A percentile compares a stretch with the other conserved stretches of the same genome.
phyloP scores from a whole-genome alignment of 371 early-diverging fungal species.

The Mortierella sp. region DNA sequence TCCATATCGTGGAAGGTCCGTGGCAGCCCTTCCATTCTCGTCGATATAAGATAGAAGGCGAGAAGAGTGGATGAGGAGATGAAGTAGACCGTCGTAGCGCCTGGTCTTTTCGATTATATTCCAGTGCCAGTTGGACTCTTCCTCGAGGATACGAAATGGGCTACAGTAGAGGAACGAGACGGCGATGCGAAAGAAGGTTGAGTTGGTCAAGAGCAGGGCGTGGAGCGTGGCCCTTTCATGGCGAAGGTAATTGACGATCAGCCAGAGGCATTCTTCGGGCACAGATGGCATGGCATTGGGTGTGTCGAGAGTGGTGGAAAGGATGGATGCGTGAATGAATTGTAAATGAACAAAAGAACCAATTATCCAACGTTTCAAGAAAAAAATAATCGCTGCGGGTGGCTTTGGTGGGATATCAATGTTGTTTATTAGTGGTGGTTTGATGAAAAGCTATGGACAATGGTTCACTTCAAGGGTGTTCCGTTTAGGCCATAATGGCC shows the following conservation, averaged over 20 bases:
- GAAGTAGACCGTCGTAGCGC: slow-evolving; percentile 41
- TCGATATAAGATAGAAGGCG: slow-evolving; percentile 18
- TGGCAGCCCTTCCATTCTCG: background rate
- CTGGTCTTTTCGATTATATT: slow-evolving; percentile 30
- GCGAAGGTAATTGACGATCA: slow-evolving; percentile 38
- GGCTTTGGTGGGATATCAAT: background rate
- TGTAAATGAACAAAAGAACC: background rate
- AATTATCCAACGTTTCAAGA: background rate
- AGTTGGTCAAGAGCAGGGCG: slow-evolving; percentile 35
- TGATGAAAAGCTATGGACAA: slow-evolving; percentile 4
- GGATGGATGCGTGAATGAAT: background rate
- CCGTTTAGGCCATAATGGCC: slow-evolving; percentile 60
- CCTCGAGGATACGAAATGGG: slow-evolving; percentile 48
- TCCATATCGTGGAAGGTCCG: slow-evolving; percentile 39
- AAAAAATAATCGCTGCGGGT: slow-evolving; percentile 10
- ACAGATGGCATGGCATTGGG: slow-evolving; percentile 51
- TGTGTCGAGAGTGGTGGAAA: background rate
- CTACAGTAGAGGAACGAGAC: slow-evolving; percentile 46
- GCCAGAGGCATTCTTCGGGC: slow-evolving; percentile 58
- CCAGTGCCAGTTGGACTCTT: slow-evolving; percentile 44
- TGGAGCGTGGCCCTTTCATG: slow-evolving; percentile 44
- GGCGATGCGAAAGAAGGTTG: slow-evolving; percentile 45
- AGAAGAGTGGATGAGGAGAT: slow-evolving; percentile 50
- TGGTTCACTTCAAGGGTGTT: background rate
- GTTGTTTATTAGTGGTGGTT: background rate